Base-by-base conservation (phyloP, 2,329 filamentous ascomycete species). In the Parafenestella ontariensis region DNA sequence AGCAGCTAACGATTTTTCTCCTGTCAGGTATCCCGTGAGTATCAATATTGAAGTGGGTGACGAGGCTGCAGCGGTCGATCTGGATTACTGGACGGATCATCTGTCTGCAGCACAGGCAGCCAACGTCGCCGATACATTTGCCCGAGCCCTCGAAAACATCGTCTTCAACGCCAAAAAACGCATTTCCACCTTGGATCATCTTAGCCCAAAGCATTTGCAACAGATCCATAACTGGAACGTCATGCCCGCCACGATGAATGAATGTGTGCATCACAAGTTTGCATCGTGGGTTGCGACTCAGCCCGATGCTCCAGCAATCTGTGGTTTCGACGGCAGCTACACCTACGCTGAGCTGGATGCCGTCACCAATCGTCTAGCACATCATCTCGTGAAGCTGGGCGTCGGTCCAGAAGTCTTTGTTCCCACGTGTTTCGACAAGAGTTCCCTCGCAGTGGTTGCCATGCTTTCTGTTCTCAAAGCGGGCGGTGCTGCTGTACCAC, bases 31-130 rank as follows among this genome's bases (percentile, higher is more conserved):
- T 55, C 75, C 77, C 1, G 70, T 82, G 0, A 81, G 77, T 15
- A 65, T 82, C 48, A 82, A 82, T 44, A 77, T 82, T 18, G 80
- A 82, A 54, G 76, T 79, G 1, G 73, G 75, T 5, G 78, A 81
- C 18, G 62, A 71, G 15, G 62, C 54, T 21, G 64, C 63, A 8
- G 64, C 68, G 10, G 62, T 72, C 20, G 71, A 73, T 43, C 64
- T 74, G 3, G 71, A 74, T 26, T 72, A 72, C 42, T 74, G 70
- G 70, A 68, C 68, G 1, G 69, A 74, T 37, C 62, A 70, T 44
- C 54, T 73, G n/a, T 71, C 69, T 1, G 56, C 61, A n/a, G 65
- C 54, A 3, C 70, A 73, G 43, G 71, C 70, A 9, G 50, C 56
- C 5, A 72, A 74, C 39, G 68, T 74, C 20, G 70, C 70, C 13